Evolutionary conservation across 169 alveolate species (phyloP).

Genomic region (Plasmodium ovale): DNA sequence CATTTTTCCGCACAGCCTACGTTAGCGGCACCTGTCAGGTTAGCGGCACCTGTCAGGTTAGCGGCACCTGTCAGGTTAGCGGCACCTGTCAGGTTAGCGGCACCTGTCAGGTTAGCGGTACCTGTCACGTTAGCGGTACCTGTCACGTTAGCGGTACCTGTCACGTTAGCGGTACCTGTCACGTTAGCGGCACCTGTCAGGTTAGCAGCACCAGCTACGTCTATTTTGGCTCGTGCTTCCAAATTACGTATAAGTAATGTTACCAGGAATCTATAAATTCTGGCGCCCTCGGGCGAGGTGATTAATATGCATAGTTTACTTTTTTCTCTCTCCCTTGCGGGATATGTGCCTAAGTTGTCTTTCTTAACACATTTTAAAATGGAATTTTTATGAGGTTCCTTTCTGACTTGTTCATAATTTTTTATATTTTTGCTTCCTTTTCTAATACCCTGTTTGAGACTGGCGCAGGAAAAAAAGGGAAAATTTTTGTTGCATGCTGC

Average conservation of each 20-base stretch:
- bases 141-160: not conserved
- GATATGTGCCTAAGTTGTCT: not conserved
- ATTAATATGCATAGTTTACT: conserved; percentile 25
- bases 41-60: no score
- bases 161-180: not conserved
- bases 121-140: not conserved
- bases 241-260: conserved; percentile 25
- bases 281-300: conserved; percentile 70
- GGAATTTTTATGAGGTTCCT: not conserved
- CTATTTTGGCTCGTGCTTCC: no score
- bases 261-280: conserved; percentile 34
- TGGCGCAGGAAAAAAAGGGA: no score
- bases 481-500: no score
- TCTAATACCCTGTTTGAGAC: no score
- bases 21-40: no score
- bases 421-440: not conserved
- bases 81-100: no score
- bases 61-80: no score
- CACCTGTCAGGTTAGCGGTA: no score
- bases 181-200: no score
- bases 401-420: conserved; percentile 11
- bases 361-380: not conserved
- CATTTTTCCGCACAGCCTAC: not conserved
- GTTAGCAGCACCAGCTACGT: not conserved
- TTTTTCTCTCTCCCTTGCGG: not conserved